Base-by-base conservation (phyloP, 306 rosid genomes). In the Herpetospermum pedunculosum region DNA sequence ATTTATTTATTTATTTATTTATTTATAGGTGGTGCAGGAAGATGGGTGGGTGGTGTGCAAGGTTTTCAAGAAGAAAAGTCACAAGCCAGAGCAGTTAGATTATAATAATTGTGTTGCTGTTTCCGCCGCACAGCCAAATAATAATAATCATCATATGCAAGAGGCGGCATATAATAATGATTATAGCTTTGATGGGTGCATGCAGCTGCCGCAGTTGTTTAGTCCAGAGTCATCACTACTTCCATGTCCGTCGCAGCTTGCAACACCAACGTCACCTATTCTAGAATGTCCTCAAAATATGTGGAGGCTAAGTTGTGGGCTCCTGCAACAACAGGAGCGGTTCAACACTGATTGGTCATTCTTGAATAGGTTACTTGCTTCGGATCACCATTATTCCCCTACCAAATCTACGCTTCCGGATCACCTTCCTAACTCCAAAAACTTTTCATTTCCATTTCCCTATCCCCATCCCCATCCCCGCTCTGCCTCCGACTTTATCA, bases 1-100 rank as follows among this genome's bases (percentile, higher is more conserved):
- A 50, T 25, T 6, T 50, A 2, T 7, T 19, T 43, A 2, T 4
- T 15, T 46, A 46, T 46, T 14, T 46, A 1, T 47, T 15, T 47
- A 47, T 47, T 47, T 5, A 47, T 47, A 47, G 53, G 2, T 47
- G 41, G 13, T 72, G 40, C 95, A 94, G 96, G 99, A 94, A 75
- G 96, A 94, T 69, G 99, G 97, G 5, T 94, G 99, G 99, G 99
- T 91, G 32, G 99, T 94, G 0, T 94, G 99, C 62, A 87, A 97
- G 83, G 96, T 91, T 19, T 91, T 94, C 95, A 91, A 89, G 74
- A 94, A 94, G 86, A 94, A 91, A 74, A 94, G 67, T 74, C 84
- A 81, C 21, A 85, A 14, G 3, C 59, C 92, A 87, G 84, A 72
- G 49, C 49, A 84, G 12, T 74, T 70, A 46, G 73, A 46, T 70